Evolutionary conservation across 305 asterid genomes (phyloP).

Genomic region (Solanum hybrid): DNA sequence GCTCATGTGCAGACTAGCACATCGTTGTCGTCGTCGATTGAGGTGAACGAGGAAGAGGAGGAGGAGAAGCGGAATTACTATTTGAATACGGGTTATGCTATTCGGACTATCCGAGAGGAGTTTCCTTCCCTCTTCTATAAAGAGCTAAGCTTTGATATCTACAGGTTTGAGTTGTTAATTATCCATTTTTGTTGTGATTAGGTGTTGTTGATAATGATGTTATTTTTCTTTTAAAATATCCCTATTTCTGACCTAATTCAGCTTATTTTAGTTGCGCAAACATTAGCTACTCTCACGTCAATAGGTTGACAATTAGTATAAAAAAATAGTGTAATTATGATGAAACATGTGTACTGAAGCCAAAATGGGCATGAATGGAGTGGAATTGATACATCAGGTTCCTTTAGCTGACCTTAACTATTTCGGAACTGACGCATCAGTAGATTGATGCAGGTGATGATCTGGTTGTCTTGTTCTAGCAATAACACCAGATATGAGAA

Average conservation of each 20-base stretch:
- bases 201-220: not conserved
- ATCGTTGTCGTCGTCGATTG: constrained; percentile 19
- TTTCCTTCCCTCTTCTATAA: constrained; percentile 63
- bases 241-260: not conserved
- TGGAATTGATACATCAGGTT: not conserved
- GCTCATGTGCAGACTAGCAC: constrained; percentile 41
- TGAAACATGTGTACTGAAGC: not conserved
- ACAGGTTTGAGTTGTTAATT: constrained; percentile 41
- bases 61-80: constrained; percentile 65
- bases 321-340: not conserved
- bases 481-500: not conserved
- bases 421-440: not conserved
- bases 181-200: not conserved
- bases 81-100: constrained; percentile 81
- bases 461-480: not conserved
- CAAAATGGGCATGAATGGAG: not conserved
- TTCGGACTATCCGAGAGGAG: constrained; percentile 83
- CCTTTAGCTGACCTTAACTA: not conserved
- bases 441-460: not conserved
- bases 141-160: constrained; percentile 73
- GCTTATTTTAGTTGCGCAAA: not conserved
- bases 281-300: not conserved
- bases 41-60: constrained; percentile 30
- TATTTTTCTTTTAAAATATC: not conserved
- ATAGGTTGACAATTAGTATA: not conserved